Base-by-base conservation (phyloP, 73 alveolate genomes). In the Loxodes magnus region DNA sequence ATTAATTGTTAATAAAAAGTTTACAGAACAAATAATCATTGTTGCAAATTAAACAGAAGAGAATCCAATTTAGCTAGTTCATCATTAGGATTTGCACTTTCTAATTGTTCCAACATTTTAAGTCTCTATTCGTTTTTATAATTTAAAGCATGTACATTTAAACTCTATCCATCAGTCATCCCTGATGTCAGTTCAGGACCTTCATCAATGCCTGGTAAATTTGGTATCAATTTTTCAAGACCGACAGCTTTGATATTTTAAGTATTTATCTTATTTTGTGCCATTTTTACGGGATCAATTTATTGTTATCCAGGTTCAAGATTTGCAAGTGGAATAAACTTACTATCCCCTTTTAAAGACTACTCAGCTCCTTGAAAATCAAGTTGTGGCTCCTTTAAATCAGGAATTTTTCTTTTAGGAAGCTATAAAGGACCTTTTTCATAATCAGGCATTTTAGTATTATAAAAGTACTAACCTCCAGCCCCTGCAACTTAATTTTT, bases 171-270 rank as follows among this genome's bases (percentile, higher is more conserved):
- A 25, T 37, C 59, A 2, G 52, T 46, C 26, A n/a, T 9, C 9
- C 9, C 9, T n/a, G 59, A 10, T 2, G 7, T 23, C 16, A 46
- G 7, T 12, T 10, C 15, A 10, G 39, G 59, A 10, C 39, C 59
- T 7, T 20, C 15, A 10, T 46, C 59, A 0, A n/a, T n/a, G n/a
- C n/a, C n/a, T n/a, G 59, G 59, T 25, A 46, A 41, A 10, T 20
- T 10, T 10, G 59, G 59, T n/a, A 46, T 25, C 22, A 46, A 41
- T 7, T 20, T 46, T n/a, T 46, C 59, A 46, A 46, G 59, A 10
- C 27, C 10, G 1, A 46, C 10, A 0, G 59, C 59, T 46, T 46
- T 46, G 22, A 12, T 46, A 10, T 21, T 7, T n/a, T n/a, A n/a
- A n/a, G n/a, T n/a, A 1, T 46, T 19, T 21, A 9, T 20, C 16